A percentile compares a stretch with the other conserved stretches of the same genome.
phyloP scores from a whole-genome alignment of 345 rosid genomes.

The Pugionium dolabratum region DNA sequence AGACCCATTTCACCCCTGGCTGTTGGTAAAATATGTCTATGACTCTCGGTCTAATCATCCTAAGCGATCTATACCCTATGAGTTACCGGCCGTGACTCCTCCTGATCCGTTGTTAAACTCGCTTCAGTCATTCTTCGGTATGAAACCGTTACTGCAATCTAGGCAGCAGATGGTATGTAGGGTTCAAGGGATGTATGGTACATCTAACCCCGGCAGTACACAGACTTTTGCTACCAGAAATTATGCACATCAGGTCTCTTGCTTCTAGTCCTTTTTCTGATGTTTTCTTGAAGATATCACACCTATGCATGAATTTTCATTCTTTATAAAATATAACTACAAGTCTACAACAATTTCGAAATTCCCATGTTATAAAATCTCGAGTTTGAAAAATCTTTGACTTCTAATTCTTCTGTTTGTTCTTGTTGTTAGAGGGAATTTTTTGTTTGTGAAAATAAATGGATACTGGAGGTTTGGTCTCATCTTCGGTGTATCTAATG shows the following conservation, averaged over 20 bases:
- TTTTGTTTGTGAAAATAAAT: too few species aligned
- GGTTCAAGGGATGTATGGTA: slow-evolving; percentile 36
- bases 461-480: not conserved
- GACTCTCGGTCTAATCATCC: slow-evolving; percentile 24
- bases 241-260: slow-evolving; percentile 37
- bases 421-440: not conserved
- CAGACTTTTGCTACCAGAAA: slow-evolving; percentile 21
- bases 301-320: slow-evolving; percentile 22
- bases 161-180: slow-evolving; percentile 32
- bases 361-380: too few species aligned
- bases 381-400: too few species aligned
- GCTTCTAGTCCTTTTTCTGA: not conserved
- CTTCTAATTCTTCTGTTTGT: too few species aligned
- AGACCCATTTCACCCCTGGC: slow-evolving; percentile 31
- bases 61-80: slow-evolving; percentile 14
- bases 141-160: slow-evolving; percentile 25
- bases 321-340: too few species aligned
- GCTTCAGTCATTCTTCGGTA: slow-evolving; percentile 22
- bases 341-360: too few species aligned
- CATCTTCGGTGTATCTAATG: too few species aligned
- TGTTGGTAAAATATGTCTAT: slow-evolving; percentile 18
- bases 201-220: slow-evolving; percentile 18
- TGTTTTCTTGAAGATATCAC: slow-evolving; percentile 1
- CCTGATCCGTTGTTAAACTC: slow-evolving; percentile 11
- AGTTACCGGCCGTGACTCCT: slow-evolving; percentile 15